A percentile compares a stretch with the other conserved stretches of the same genome.
phyloP scores from a whole-genome alignment of 1,284 basidiomycete species.

The Fomitopsis palustris region DNA sequence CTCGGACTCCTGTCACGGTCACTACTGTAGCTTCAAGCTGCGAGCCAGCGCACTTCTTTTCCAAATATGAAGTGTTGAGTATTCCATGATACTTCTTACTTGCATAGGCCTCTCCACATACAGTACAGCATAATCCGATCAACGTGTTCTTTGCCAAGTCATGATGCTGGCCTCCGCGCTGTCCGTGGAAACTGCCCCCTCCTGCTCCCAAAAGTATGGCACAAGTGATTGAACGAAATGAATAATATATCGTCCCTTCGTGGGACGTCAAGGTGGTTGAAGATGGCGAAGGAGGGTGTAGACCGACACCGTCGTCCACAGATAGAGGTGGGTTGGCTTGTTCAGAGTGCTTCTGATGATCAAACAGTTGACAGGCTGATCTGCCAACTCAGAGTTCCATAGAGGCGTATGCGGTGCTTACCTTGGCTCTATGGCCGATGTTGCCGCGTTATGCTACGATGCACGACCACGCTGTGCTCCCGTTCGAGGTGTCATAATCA shows the following conservation, averaged over 20 bases:
- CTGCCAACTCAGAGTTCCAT: neutral
- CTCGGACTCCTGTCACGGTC: too few relatives aligned
- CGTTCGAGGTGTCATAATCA: slow-evolving; percentile 11
- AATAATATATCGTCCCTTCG: neutral
- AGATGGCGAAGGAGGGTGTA: neutral
- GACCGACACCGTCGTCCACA: too few relatives aligned
- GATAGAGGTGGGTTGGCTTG: too few relatives aligned
- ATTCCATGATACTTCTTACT: too few relatives aligned
- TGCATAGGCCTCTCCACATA: too few relatives aligned
- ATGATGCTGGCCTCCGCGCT: too few relatives aligned
- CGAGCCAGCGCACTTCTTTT: too few relatives aligned
- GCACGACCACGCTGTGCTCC: neutral
- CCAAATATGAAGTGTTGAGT: too few relatives aligned
- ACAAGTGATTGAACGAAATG: neutral
- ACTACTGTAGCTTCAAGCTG: too few relatives aligned
- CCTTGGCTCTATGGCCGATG: neutral
- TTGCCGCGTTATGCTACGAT: neutral
- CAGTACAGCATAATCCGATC: too few relatives aligned
- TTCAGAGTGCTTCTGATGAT: neutral
- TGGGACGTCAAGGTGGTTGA: neutral
- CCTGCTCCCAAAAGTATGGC: neutral
- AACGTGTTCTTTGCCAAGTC: too few relatives aligned
- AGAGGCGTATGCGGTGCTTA: neutral
- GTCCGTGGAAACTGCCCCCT: too few relatives aligned
- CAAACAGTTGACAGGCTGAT: neutral